Evolutionary conservation across 768 basidiomycete species (phyloP).

Genomic region (Tricholoma terreum): DNA sequence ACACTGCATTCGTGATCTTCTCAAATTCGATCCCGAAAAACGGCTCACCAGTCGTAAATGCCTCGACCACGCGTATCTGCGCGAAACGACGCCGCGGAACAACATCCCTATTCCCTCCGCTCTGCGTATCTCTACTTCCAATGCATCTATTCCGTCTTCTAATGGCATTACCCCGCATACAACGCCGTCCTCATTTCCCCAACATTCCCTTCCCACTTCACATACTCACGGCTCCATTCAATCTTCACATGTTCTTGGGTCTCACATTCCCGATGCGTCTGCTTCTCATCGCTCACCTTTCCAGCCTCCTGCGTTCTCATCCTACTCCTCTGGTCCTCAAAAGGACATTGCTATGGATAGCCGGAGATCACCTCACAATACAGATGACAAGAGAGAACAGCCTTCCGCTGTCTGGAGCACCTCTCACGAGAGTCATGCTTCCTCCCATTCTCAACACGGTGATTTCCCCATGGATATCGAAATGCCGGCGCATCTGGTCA

Average conservation of each 20-base stretch:
- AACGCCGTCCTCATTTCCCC: slow-evolving; percentile 31
- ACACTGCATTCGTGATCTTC: slow-evolving; percentile 87
- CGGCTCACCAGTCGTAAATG: slow-evolving; percentile 87
- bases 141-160: slow-evolving; percentile 33
- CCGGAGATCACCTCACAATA: slow-evolving; percentile 30
- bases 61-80: slow-evolving; percentile 85
- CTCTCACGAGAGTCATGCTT: slow-evolving; percentile 12
- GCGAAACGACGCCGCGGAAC: slow-evolving; percentile 69
- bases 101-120: slow-evolving; percentile 61
- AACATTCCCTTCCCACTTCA: slow-evolving; percentile 31
- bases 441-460: slow-evolving; percentile 28
- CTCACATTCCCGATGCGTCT: neutral
- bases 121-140: slow-evolving; percentile 39
- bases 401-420: slow-evolving; percentile 21
- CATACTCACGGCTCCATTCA: slow-evolving; percentile 23
- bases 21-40: slow-evolving; percentile 87
- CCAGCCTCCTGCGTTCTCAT: slow-evolving; percentile 41
- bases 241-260: slow-evolving; percentile 4
- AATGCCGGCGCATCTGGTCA: slow-evolving; percentile 37
- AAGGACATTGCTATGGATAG: slow-evolving; percentile 8
- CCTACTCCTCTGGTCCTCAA: slow-evolving; percentile 36
- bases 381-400: slow-evolving; percentile 26
- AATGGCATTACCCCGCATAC: slow-evolving; percentile 32
- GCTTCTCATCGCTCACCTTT: slow-evolving; percentile 10
- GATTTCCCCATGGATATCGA: slow-evolving; percentile 67